Percentiles rank a stretch among this genome's conserved stretches.
These are phyloP conservation scores for Diaporthe vexans DNA, from an alignment of 2,329 filamentous ascomycete genomes.

Conservation along the genomic window DNA sequence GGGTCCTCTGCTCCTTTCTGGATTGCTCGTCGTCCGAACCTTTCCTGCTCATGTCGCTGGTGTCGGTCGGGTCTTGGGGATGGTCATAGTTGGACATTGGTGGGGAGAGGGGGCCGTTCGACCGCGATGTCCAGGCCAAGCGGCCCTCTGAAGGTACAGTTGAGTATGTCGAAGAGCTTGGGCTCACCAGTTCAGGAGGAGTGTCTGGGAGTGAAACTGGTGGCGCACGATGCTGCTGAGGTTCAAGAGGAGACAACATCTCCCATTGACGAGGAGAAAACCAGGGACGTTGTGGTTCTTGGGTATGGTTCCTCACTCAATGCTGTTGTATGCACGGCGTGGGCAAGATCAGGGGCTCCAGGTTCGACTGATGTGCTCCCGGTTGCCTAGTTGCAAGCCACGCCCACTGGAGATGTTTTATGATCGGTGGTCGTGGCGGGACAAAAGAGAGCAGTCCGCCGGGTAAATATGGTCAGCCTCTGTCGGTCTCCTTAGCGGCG, in stretches of 20 bases:
- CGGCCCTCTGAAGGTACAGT: constrained; percentile 58
- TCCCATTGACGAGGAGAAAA: constrained; percentile 62
- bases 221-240: constrained; percentile 58
- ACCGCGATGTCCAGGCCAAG: constrained; percentile 59
- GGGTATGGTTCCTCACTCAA: constrained; percentile 39
- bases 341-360: neutral
- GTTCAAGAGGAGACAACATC: constrained; percentile 65
- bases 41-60: constrained; percentile 60
- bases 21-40: constrained; percentile 54
- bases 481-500: constrained; percentile 37
- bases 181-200: constrained; percentile 68
- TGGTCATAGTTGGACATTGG: constrained; percentile 73
- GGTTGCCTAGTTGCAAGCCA: constrained; percentile 29
- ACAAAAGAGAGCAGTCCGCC: constrained; percentile 37
- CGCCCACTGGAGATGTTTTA: constrained; percentile 18
- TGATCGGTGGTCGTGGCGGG: constrained; percentile 15
- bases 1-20: constrained; percentile 51
- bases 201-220: constrained; percentile 63
- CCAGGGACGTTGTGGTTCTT: neutral
- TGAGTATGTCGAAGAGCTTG: constrained; percentile 62
- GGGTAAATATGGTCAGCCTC: constrained; percentile 39
- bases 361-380: neutral
- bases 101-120: constrained; percentile 60
- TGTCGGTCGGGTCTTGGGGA: constrained; percentile 50
- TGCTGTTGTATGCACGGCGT: constrained; percentile 1